phyloP scores from a whole-genome alignment of 306 rosid genomes.

The Vigna nakashimae region DNA sequence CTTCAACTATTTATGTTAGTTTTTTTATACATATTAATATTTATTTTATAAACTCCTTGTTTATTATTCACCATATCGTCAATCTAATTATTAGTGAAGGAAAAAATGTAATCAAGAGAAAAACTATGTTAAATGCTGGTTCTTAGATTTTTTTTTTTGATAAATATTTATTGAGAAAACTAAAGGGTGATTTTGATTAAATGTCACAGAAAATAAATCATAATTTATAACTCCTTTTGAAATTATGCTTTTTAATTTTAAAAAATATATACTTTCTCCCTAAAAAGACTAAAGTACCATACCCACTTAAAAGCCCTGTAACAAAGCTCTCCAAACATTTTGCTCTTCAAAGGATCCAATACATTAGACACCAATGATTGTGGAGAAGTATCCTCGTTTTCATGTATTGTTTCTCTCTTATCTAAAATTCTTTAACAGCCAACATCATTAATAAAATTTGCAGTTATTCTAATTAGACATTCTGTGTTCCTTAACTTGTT shows the following conservation, averaged over 20 bases:
- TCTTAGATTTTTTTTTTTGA: too few relatives aligned
- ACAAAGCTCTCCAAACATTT: slow-evolving; percentile 34
- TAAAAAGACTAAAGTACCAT: neutral
- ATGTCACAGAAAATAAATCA: too few relatives aligned
- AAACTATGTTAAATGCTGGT: too few relatives aligned
- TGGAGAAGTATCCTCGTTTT: slow-evolving; percentile 65
- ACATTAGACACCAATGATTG: slow-evolving; percentile 56
- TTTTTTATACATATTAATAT: too few relatives aligned
- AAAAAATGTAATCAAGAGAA: too few relatives aligned
- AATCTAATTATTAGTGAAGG: too few relatives aligned
- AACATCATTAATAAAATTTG: neutral
- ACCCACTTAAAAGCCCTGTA: neutral
- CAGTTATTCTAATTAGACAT: slow-evolving; percentile 15
- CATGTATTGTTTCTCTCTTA: slow-evolving; percentile 51
- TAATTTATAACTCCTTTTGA: neutral
- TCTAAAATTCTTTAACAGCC: slow-evolving; percentile 29
- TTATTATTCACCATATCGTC: too few relatives aligned
- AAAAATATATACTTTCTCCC: neutral
- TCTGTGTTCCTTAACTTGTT: slow-evolving; percentile 4
- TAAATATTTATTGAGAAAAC: too few relatives aligned
- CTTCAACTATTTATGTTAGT: too few relatives aligned
- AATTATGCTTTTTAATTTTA: neutral
- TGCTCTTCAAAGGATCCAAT: slow-evolving; percentile 40
- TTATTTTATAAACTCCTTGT: too few relatives aligned
- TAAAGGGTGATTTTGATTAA: too few relatives aligned